phyloP scores from a whole-genome alignment of 805 yeast genomes.

The Osmozyma mogii region DNA sequence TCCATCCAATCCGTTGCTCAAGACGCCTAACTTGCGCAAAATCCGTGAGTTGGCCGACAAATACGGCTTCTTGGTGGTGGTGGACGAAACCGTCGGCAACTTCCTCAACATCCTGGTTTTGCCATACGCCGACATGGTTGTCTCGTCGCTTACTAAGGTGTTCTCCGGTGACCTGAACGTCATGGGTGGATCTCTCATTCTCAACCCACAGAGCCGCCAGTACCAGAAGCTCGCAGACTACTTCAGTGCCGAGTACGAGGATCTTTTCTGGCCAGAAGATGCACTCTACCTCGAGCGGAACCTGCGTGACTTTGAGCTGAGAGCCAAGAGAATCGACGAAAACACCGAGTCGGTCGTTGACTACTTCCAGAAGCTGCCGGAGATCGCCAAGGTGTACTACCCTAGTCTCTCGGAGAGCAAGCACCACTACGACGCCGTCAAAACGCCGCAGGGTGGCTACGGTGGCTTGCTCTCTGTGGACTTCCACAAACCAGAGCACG shows the following conservation, averaged over 20 bases:
- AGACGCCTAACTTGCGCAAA: conserved; percentile 68
- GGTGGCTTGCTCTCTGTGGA: conserved; percentile 79
- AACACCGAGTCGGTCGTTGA: conserved; percentile 50
- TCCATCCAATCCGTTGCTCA: conserved; percentile 89
- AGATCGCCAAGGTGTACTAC: conserved; percentile 61
- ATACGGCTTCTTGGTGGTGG: conserved; percentile 69
- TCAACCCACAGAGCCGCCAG: conserved; percentile 56
- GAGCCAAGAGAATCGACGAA: conserved; percentile 50
- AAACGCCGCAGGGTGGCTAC: conserved; percentile 70
- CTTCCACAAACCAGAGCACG: conserved; percentile 56
- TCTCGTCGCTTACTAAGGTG: conserved; percentile 81
- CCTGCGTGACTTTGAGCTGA: conserved; percentile 74
- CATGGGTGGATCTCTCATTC: conserved; percentile 83
- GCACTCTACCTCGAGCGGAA: conserved; percentile 88
- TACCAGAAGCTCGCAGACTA: conserved; percentile 44
- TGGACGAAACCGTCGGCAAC: conserved; percentile 95
- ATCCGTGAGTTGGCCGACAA: conserved; percentile 59
- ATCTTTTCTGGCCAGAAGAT: conserved; percentile 87
- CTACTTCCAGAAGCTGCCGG: conserved; percentile 39
- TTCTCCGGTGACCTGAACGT: conserved; percentile 94
- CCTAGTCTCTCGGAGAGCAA: conserved; percentile 55
- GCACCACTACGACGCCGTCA: conserved; percentile 62
- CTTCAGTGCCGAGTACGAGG: conserved; percentile 51
- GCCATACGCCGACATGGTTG: conserved; percentile 80
- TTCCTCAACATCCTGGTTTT: conserved; percentile 75